Conservation (phyloP, 257 asterid genomes). For the Knoxia roxburghii region DNA sequence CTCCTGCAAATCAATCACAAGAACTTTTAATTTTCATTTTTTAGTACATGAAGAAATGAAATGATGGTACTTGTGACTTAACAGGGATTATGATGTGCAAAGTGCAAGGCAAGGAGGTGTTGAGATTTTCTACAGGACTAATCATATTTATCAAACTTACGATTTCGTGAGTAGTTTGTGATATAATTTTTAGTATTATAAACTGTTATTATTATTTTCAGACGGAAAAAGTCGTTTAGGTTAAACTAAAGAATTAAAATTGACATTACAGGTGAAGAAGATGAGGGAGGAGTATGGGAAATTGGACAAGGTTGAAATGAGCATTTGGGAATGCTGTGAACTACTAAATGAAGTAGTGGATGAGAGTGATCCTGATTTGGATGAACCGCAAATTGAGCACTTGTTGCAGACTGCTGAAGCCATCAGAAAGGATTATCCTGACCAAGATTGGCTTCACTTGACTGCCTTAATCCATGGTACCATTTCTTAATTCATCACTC, state of each 20-base stretch:
- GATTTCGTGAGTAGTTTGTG: slow-evolving; percentile 51
- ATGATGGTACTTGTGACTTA: background rate
- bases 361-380: slow-evolving; percentile 89
- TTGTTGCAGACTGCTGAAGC: slow-evolving; percentile 91
- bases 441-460: slow-evolving; percentile 86
- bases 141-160: slow-evolving; percentile 69
- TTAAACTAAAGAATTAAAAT: no score
- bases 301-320: slow-evolving; percentile 64
- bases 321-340: slow-evolving; percentile 95
- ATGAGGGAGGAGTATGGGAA: slow-evolving; percentile 68
- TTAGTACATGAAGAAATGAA: no score
- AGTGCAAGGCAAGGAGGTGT: slow-evolving; percentile 74
- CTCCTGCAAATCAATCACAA: background rate
- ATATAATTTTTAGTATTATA: no score
- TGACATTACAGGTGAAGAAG: slow-evolving; percentile 53
- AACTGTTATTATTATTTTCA: no score
- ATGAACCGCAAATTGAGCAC: slow-evolving; percentile 92
- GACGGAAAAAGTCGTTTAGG: no score
- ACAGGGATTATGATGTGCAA: slow-evolving; percentile 71
- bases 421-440: slow-evolving; percentile 70
- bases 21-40: background rate
- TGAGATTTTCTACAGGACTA: slow-evolving; percentile 52
- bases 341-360: slow-evolving; percentile 68
- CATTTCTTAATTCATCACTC: no score
- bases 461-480: slow-evolving; percentile 89